Evolutionary conservation across 208 protist species (phyloP).

Genomic region (Wallacemonas sp.): DNA sequence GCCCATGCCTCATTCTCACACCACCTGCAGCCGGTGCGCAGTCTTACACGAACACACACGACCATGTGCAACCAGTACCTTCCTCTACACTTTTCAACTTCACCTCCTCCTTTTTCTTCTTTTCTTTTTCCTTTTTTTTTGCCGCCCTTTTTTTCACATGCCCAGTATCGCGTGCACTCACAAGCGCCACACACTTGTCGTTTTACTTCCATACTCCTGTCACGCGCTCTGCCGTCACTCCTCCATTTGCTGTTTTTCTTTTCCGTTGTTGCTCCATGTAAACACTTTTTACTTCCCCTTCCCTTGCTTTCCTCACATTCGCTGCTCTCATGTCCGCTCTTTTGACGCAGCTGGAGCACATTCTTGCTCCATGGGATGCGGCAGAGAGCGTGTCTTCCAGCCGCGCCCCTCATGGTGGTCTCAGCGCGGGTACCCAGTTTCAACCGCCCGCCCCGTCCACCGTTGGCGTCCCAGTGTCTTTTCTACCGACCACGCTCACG

Average conservation of each 20-base stretch:
- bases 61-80: too few relatives aligned
- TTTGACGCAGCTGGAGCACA: slow-evolving; percentile 53
- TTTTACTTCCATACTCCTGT: too few relatives aligned
- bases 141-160: background rate
- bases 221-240: too few relatives aligned
- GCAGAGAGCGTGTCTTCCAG: slow-evolving; percentile 11
- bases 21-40: too few relatives aligned
- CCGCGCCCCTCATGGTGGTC: background rate
- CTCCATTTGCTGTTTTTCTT: slow-evolving; percentile 30
- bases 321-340: slow-evolving; percentile 20
- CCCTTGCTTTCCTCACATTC: background rate
- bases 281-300: slow-evolving; percentile 4
- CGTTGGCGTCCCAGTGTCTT: background rate
- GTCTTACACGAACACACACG: too few relatives aligned
- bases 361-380: slow-evolving; percentile 56
- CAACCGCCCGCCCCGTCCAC: background rate
- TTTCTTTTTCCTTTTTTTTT: background rate
- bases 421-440: background rate
- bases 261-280: slow-evolving; percentile 1
- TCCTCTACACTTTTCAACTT: slow-evolving; percentile 14
- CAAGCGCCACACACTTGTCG: too few relatives aligned
- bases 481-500: background rate
- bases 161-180: background rate
- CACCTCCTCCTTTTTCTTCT: slow-evolving; percentile 7
- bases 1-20: too few relatives aligned